Evolutionary conservation across 148 eudicot species (phyloP).

Genomic region (Suaeda aralocaspica): DNA sequence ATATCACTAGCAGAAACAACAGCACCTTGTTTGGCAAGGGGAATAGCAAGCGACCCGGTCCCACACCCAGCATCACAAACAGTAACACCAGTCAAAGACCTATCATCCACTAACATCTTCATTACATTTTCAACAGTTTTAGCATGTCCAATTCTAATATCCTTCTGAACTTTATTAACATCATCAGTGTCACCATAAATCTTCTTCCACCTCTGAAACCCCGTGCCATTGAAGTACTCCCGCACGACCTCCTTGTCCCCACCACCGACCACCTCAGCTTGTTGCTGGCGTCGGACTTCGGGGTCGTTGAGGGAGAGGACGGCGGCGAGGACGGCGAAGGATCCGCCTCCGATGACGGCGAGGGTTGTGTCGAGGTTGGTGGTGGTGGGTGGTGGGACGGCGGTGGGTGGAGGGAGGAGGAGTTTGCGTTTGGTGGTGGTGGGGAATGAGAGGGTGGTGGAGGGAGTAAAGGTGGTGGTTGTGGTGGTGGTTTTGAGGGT

Average conservation of each 20-base stretch:
- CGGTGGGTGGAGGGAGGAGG: slow-evolving; percentile 23
- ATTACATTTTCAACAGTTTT: slow-evolving; percentile 84
- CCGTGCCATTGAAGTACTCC: slow-evolving; percentile 82
- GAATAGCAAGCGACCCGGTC: slow-evolving; percentile 77
- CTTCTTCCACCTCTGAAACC: slow-evolving; percentile 90
- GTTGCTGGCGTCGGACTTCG: slow-evolving; percentile 70
- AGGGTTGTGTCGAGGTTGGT: slow-evolving; percentile 44
- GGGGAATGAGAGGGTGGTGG: slow-evolving; percentile 21
- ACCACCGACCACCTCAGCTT: slow-evolving; percentile 92
- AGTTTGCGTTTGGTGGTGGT: neutral
- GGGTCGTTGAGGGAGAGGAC: slow-evolving; percentile 70
- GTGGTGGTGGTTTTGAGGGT: slow-evolving; percentile 5
- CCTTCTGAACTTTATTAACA: slow-evolving; percentile 76
- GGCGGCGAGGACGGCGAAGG: slow-evolving; percentile 68
- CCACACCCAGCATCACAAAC: slow-evolving; percentile 99
- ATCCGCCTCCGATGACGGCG: slow-evolving; percentile 64
- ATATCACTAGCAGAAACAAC: slow-evolving; percentile 80
- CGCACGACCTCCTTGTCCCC: slow-evolving; percentile 93
- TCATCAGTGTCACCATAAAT: slow-evolving; percentile 90
- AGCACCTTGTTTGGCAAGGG: slow-evolving; percentile 81
- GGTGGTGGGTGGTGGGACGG: slow-evolving; percentile 44
- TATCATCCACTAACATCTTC: slow-evolving; percentile 67
- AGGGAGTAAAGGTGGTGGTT: neutral
- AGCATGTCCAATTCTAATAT: slow-evolving; percentile 83
- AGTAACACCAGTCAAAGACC: slow-evolving; percentile 53